These are phyloP conservation scores for Oehlia diaphana DNA, from an alignment of 192 early-diverging fungal species.

Conservation along the genomic window DNA sequence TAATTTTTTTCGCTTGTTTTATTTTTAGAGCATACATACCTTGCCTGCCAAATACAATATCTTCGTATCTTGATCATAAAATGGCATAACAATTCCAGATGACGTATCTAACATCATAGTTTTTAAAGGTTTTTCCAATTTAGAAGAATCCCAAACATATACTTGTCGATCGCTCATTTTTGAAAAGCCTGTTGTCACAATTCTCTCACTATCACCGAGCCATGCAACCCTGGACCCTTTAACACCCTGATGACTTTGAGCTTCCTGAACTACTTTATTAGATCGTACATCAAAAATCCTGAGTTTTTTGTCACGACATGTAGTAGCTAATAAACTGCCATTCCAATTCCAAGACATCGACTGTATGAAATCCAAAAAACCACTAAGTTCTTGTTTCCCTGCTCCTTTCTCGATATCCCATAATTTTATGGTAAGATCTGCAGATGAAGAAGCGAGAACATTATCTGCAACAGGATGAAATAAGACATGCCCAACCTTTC, in stretches of 20 bases:
- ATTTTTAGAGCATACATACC: conserved; percentile 40
- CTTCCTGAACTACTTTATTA: conserved; percentile 79
- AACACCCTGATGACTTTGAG: conserved; percentile 87
- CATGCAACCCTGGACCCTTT: conserved; percentile 94
- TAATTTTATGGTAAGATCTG: conserved; percentile 84
- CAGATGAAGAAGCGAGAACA: conserved; percentile 84
- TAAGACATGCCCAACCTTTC: conserved; percentile 97
- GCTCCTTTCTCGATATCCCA: conserved; percentile 92
- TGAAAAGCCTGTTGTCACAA: conserved; percentile 94
- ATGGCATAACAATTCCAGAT: conserved; percentile 95
- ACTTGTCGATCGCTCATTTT: conserved; percentile 93
- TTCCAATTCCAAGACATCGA: conserved; percentile 88
- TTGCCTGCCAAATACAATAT: conserved; percentile 96
- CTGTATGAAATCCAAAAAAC: conserved; percentile 90
- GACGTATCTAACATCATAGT: conserved; percentile 84
- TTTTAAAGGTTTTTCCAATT: conserved; percentile 72
- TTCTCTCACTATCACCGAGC: conserved; percentile 77
- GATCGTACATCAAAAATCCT: conserved; percentile 92
- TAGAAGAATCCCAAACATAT: conserved; percentile 80
- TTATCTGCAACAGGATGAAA: conserved; percentile 98
- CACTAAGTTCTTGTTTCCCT: conserved; percentile 75
- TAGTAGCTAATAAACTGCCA: conserved; percentile 82
- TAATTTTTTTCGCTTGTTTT: not conserved
- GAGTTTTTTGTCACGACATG: conserved; percentile 96
- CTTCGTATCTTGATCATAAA: conserved; percentile 87